phyloP scores from a whole-genome alignment of 2,329 filamentous ascomycete species.

The Fusarium sp. region DNA sequence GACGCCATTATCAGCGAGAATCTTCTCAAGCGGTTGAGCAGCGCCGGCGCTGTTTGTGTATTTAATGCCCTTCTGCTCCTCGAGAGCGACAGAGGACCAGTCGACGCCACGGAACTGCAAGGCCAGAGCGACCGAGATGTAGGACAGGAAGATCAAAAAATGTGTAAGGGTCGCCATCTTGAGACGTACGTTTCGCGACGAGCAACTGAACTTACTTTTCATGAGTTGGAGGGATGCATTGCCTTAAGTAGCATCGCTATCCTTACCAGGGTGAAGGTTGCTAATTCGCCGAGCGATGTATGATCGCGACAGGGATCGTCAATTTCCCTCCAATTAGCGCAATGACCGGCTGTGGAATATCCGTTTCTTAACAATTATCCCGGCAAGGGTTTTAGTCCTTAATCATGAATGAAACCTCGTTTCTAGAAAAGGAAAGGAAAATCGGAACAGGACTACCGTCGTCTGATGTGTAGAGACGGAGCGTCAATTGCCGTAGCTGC shows the following conservation, averaged over 20 bases:
- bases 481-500: background rate
- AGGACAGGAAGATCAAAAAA: slow-evolving; percentile 30
- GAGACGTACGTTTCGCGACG: background rate
- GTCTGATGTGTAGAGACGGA: slow-evolving; percentile 4
- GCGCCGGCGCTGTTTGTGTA: slow-evolving; percentile 69
- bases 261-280: background rate
- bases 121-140: slow-evolving; percentile 50
- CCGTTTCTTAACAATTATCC: slow-evolving; percentile 13
- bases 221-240: background rate
- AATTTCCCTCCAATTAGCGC: slow-evolving; percentile 33
- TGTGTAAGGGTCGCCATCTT: slow-evolving; percentile 32
- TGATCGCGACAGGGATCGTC: background rate
- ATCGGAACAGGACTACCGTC: slow-evolving; percentile 2
- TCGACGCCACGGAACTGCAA: slow-evolving; percentile 76
- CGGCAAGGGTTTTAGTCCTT: slow-evolving; percentile 12
- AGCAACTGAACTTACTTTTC: no score
- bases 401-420: slow-evolving; percentile 21
- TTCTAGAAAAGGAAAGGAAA: background rate
- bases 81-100: slow-evolving; percentile 75
- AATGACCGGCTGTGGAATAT: fast-evolving
- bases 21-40: slow-evolving; percentile 69
- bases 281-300: slow-evolving; percentile 3
- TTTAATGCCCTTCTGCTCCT: slow-evolving; percentile 70
- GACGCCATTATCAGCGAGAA: slow-evolving; percentile 71
- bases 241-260: slow-evolving; percentile 15